Base-by-base conservation (phyloP, 2,329 filamentous ascomycete genomes). In the Nectriaceae sp. region DNA sequence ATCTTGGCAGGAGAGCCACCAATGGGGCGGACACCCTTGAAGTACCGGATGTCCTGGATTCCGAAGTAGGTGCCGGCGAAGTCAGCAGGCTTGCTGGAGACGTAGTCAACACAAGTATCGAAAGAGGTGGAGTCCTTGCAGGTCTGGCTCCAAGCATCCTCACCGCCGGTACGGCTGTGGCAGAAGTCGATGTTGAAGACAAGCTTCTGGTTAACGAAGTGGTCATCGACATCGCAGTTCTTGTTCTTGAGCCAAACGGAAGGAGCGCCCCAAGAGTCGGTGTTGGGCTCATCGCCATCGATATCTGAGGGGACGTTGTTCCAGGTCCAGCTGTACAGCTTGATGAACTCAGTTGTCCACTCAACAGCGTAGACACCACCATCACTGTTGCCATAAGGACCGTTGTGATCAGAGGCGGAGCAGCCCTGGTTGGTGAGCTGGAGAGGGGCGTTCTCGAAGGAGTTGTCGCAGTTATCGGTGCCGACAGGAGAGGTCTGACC, bases 111-210 rank as follows among this genome's bases (percentile, higher is more conserved):
- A 61, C 74, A 76, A 16, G 60, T 58, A 2, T 37, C 46, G 36
- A 41, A 49, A 42, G 40, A 43, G 13, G 50, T 52, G 39, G 40
- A 40, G 19, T 35, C 29, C 35, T 60, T 57, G 16, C 50, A 49
- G 6, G 67, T 62, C 40, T 45, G 40, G 24, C 44, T 42, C 20
- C 39, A 52, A 20, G 43, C 46, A 13, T 31, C 18, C 33, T 45
- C 46, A 22, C 49, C 84, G 2, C 86, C 85, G 73, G 85, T 88
- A n/a, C n/a, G n/a, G 59, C 84, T 80, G 16, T 88, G 89, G 65
- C 89, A 93, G 65, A 92, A 87, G 22, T 84, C 67, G 38, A 88
- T 89, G 72, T 90, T 83, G 58, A 91, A 79, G 46, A 90, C 82
- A 51, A 96, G 80, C 59, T 84, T 80, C 74, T 92, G 80, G 61